A percentile compares a stretch with the other conserved stretches of the same genome.
These are phyloP conservation scores for Boechera divaricarpa DNA, from an alignment of 345 rosid genomes.

Conservation along the genomic window DNA sequence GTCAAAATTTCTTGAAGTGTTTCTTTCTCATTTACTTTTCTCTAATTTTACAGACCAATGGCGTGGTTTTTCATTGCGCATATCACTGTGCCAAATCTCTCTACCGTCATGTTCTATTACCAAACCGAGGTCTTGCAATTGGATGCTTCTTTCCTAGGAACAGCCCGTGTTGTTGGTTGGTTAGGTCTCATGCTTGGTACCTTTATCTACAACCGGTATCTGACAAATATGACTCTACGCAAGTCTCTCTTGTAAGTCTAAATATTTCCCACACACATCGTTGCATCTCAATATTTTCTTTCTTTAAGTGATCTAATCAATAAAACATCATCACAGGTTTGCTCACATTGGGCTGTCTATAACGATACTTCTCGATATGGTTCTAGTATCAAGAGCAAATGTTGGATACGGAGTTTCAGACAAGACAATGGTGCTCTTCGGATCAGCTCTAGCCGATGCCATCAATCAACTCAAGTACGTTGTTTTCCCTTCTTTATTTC, in stretches of 20 bases:
- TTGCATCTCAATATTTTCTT: not conserved
- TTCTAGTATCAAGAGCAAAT: constrained; percentile 67
- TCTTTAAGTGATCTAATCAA: constrained; percentile 27
- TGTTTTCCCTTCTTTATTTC: not conserved
- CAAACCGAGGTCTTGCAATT: constrained; percentile 85
- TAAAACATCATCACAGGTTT: constrained; percentile 60
- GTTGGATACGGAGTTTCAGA: constrained; percentile 73
- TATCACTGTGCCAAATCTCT: constrained; percentile 86
- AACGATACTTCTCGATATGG: constrained; percentile 69
- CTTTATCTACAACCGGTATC: constrained; percentile 67
- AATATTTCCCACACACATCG: not conserved
- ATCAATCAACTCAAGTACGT: constrained; percentile 92
- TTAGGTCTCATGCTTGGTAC: constrained; percentile 95
- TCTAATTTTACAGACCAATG: constrained; percentile 74
- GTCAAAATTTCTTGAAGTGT: constrained; percentile 31
- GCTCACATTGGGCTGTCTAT: constrained; percentile 77
- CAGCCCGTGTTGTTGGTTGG: constrained; percentile 91
- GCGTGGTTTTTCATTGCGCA: constrained; percentile 96
- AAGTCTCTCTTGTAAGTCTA: constrained; percentile 75
- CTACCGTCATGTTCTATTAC: constrained; percentile 94
- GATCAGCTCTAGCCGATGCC: constrained; percentile 92
- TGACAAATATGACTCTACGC: constrained; percentile 76
- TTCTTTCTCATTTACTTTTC: constrained; percentile 32
- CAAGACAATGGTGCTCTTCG: constrained; percentile 81
- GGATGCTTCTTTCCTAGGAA: constrained; percentile 90